Percentiles rank a stretch among this genome's conserved stretches.
These are phyloP conservation scores for Protomyces gravidus DNA, from an alignment of 1,139 yeast genomes.

Conservation along the genomic window DNA sequence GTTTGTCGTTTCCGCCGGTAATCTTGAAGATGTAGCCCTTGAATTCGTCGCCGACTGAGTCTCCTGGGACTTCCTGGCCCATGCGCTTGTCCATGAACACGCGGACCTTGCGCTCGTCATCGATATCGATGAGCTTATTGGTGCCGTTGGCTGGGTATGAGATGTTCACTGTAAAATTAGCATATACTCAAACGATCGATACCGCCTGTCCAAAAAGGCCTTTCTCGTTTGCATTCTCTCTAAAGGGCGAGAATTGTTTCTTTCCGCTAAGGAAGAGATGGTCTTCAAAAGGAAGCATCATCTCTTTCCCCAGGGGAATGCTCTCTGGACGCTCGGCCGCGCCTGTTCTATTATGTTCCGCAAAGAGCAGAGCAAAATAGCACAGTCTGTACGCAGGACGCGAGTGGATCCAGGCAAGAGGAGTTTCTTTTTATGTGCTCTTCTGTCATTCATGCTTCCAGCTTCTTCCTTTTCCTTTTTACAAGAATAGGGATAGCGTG, in stretches of 20 bases:
- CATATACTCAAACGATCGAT: no score
- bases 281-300: neutral
- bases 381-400: neutral
- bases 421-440: no score
- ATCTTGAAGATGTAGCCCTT: slow-evolving; percentile 98
- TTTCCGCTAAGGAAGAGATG: neutral
- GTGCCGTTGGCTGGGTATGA: slow-evolving; percentile 99
- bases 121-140: slow-evolving; percentile 94
- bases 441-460: no score
- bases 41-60: slow-evolving; percentile 96
- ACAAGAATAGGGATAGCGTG: neutral
- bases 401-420: neutral
- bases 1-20: slow-evolving; percentile 99
- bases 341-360: neutral
- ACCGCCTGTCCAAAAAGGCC: no score
- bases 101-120: slow-evolving; percentile 98
- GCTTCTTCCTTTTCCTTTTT: neutral
- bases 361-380: neutral
- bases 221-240: no score
- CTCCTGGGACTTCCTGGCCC: slow-evolving; percentile 99
- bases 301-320: neutral
- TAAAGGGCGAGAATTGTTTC: neutral
- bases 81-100: slow-evolving; percentile 98
- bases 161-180: slow-evolving; percentile 64
- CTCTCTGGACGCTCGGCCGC: neutral